These are phyloP conservation scores for Paracoccidioides lutzii DNA, from an alignment of 2,329 filamentous ascomycete species.

Conservation along the genomic window DNA sequence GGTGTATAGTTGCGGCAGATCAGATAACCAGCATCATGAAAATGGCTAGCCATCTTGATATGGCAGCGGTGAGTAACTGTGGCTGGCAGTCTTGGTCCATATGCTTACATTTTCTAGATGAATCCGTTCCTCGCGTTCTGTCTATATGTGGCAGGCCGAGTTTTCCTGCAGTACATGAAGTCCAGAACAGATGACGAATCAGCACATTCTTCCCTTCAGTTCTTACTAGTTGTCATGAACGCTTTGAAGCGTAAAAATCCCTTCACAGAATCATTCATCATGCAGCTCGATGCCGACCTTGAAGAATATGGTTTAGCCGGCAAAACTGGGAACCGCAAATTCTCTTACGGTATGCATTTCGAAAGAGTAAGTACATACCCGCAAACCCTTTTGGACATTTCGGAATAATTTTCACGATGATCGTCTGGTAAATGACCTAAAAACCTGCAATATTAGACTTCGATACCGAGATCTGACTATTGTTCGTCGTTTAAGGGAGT, in stretches of 20 bases:
- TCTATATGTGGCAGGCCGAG: constrained; percentile 85
- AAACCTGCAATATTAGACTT: not conserved
- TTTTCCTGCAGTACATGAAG: constrained; percentile 95
- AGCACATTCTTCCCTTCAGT: constrained; percentile 71
- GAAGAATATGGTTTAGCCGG: constrained; percentile 39
- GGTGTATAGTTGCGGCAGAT: constrained; percentile 84
- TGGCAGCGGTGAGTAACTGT: constrained; percentile 54
- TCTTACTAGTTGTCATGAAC: constrained; percentile 81
- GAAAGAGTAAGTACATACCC: not conserved
- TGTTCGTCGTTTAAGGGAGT: not conserved
- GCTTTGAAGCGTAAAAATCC: constrained; percentile 79
- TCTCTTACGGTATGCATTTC: not conserved
- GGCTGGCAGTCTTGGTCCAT: not conserved
- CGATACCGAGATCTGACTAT: not conserved
- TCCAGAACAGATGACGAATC: constrained; percentile 72
- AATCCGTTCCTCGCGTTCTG: constrained; percentile 94
- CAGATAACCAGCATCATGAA: constrained; percentile 94
- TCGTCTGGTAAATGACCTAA: not conserved
- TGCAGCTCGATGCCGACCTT: constrained; percentile 84
- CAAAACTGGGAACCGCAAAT: constrained; percentile 1
- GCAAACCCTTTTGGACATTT: not conserved
- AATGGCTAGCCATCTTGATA: constrained; percentile 80
- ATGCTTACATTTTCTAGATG: constrained; percentile 46
- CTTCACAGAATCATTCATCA: constrained; percentile 84
- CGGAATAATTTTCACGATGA: not conserved